These are phyloP conservation scores for Microcyclosporella mali DNA, from an alignment of 2,329 filamentous ascomycete genomes.

Conservation along the genomic window DNA sequence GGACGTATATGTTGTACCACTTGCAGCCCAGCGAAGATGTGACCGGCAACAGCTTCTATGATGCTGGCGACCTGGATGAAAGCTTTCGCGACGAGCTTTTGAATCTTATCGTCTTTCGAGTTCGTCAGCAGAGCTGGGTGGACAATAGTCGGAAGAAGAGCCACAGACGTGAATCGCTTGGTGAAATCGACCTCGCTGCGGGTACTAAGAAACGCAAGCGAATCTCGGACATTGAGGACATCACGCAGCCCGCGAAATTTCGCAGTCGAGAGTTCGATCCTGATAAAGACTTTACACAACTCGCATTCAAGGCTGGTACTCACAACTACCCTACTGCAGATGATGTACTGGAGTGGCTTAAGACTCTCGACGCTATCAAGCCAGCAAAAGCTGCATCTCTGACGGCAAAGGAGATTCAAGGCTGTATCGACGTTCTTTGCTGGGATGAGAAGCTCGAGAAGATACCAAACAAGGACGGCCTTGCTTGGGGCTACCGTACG, in stretches of 20 bases:
- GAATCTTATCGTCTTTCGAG: constrained; percentile 64
- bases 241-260: constrained; percentile 19
- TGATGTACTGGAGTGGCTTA: constrained; percentile 70
- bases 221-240: constrained; percentile 29
- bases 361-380: constrained; percentile 61
- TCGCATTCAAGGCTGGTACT: constrained; percentile 27
- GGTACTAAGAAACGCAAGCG: constrained; percentile 26
- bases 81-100: constrained; percentile 77
- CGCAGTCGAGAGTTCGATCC: constrained; percentile 12
- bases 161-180: constrained; percentile 10
- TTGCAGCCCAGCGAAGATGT: constrained; percentile 82
- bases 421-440: constrained; percentile 79
- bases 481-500: constrained; percentile 46
- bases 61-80: constrained; percentile 81
- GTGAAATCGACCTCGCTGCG: constrained; percentile 5
- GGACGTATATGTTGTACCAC: constrained; percentile 90
- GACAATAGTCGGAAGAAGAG: constrained; percentile 37
- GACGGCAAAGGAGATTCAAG: constrained; percentile 68
- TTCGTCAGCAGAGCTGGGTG: constrained; percentile 67
- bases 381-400: constrained; percentile 51
- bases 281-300: constrained; percentile 22
- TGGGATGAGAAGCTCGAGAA: constrained; percentile 80
- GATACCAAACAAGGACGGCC: constrained; percentile 27
- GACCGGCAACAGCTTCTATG: constrained; percentile 91
- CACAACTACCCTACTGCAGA: constrained; percentile 72